Evolutionary conservation across 2,329 filamentous ascomycete genomes (phyloP), one percentile per base, ranked within the genome.

Genomic region (Tolypocladium endophyticum): DNA sequence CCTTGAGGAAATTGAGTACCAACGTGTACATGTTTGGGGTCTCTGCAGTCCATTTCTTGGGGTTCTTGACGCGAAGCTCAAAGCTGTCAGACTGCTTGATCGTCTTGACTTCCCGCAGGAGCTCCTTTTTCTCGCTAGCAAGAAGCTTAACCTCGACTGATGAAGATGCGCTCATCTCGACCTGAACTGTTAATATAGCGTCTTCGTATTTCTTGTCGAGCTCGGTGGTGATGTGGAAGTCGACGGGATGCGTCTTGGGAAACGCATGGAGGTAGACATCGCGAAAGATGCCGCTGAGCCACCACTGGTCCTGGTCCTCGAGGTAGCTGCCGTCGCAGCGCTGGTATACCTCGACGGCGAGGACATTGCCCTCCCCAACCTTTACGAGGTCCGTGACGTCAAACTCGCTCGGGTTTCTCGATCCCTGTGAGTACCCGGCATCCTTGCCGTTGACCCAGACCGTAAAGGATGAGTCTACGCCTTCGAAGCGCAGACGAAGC

Each of bases 231-330:
- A 86, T 70, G 56, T 79, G 78, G 33, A 87, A 76, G 64, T 88
- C 81, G 52, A 86, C 73, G 41, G 85, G 78, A 55, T 79, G 72
- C 36, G 72, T 67, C n/a, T 74, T 70, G 0, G 84, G 81, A 60
- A 89, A 88, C 0, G 81, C 81, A 35, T 88, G 74, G 12, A 90
- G 73, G 61, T 81, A 83, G 0, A 90, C 87, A 61, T 90, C 86
- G 47, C 87, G 78, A 65, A 90, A 90, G 61, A 89, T 90, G 28
- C 81, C 79, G 58, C 79, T 83, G 6, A 88, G 71, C 81, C 85
- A 86, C 85, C 87, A 89, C 70, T 88, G 84, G 66, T 89, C 85
- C 63, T 82, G 86, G 61, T 89, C 87, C 66, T 90, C 87, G 39
- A 90, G 82, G 62, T 90, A 90, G 25, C 81, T 86, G 3, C 87